Evolutionary conservation across 805 yeast genomes (phyloP).

Genomic region (Saccharomyces eubayanus): DNA sequence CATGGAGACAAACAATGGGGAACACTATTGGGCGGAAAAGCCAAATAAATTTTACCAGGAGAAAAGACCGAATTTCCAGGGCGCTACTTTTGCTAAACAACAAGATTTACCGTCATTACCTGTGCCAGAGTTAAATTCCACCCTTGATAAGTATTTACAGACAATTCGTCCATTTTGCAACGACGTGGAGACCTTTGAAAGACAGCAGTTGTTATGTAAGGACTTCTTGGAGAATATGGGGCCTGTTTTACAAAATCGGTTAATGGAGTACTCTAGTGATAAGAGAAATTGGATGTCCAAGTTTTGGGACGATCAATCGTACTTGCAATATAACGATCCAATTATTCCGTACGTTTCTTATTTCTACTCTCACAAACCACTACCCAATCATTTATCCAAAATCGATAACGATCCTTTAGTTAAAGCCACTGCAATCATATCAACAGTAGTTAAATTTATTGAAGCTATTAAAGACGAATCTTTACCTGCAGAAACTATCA

Average conservation of each 20-base stretch:
- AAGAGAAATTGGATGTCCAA: conserved; percentile 81
- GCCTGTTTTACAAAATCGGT: conserved; percentile 57
- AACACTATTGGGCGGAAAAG: conserved; percentile 19
- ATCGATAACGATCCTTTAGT: conserved; percentile 56
- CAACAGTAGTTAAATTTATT: conserved; percentile 61
- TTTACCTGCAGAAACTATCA: conserved; percentile 70
- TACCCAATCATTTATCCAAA: conserved; percentile 31
- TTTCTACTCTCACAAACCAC: conserved; percentile 75
- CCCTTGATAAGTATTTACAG: conserved; percentile 59
- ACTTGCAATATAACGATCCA: conserved; percentile 84
- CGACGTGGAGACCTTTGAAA: conserved; percentile 42
- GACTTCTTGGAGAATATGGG: conserved; percentile 67
- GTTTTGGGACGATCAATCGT: conserved; percentile 93
- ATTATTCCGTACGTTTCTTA: conserved; percentile 92
- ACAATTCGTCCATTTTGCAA: conserved; percentile 63
- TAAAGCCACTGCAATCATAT: conserved; percentile 70
- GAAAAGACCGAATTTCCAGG: conserved; percentile 35
- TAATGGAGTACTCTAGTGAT: conserved; percentile 45
- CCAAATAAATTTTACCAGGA: conserved; percentile 17
- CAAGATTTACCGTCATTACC: conserved; percentile 73
- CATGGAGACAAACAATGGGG: conserved; percentile 23
- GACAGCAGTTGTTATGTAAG: conserved; percentile 47
- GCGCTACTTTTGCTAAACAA: conserved; percentile 67
- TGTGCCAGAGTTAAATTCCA: conserved; percentile 70
- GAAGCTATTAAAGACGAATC: conserved; percentile 58